A percentile compares a stretch with the other conserved stretches of the same genome.
phyloP scores from a whole-genome alignment of 2,329 filamentous ascomycete genomes.

The Colletotrichum gloeosporioides region DNA sequence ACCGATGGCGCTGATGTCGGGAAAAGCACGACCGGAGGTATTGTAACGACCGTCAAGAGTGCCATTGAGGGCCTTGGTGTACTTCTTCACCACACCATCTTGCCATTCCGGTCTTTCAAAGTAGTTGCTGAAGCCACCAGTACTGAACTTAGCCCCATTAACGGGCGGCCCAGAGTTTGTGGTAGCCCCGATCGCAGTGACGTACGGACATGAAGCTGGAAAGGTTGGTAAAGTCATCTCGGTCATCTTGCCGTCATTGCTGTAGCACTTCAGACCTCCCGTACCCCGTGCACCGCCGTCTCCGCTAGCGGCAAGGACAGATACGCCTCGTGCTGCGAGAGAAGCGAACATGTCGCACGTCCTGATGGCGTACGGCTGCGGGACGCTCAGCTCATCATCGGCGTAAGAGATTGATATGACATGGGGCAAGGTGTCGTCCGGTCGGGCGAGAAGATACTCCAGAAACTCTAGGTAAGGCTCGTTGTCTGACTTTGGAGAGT shows the following conservation, averaged over 20 bases:
- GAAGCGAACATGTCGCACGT: slow-evolving; percentile 61
- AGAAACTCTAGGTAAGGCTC: slow-evolving; percentile 64
- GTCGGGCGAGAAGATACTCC: slow-evolving; percentile 50
- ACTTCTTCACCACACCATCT: slow-evolving; percentile 40
- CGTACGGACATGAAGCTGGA: slow-evolving; percentile 71
- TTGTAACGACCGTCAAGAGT: slow-evolving; percentile 52
- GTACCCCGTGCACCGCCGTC: slow-evolving; percentile 54
- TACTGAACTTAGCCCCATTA: slow-evolving; percentile 48
- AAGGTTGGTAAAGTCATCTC: slow-evolving; percentile 66
- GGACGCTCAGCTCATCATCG: slow-evolving; percentile 63
- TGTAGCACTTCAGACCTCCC: slow-evolving; percentile 56
- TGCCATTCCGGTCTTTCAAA: slow-evolving; percentile 55
- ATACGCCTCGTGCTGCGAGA: slow-evolving; percentile 56
- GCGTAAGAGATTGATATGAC: slow-evolving; percentile 64
- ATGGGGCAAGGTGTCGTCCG: slow-evolving; percentile 54
- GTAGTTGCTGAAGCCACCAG: slow-evolving; percentile 59
- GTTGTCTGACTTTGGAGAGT: slow-evolving; percentile 43
- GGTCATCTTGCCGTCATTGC: slow-evolving; percentile 62
- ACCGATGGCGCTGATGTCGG: slow-evolving; percentile 61
- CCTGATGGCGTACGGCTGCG: slow-evolving; percentile 52
- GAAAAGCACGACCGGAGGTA: slow-evolving; percentile 49
- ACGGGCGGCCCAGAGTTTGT: slow-evolving; percentile 40
- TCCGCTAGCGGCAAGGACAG: slow-evolving; percentile 55
- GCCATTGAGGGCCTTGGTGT: slow-evolving; percentile 43
- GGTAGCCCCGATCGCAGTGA: slow-evolving; percentile 71